Conservation (phyloP, 2,329 filamentous ascomycete species). For the Xylaria arbuscula region DNA sequence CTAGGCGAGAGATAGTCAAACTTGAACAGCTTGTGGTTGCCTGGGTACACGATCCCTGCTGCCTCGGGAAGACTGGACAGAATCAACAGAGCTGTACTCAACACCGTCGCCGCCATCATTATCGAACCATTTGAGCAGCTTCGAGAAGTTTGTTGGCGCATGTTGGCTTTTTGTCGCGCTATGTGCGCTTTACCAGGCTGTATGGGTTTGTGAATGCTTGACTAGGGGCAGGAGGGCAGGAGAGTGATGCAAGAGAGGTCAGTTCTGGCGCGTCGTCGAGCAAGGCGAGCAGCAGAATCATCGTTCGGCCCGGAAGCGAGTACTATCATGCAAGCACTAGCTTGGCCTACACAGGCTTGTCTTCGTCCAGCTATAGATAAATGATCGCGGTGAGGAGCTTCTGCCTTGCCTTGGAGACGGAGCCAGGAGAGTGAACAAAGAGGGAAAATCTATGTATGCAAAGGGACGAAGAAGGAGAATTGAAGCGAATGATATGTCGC, state of each 20-base stretch:
- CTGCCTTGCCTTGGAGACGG: background rate
- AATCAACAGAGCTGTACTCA: conserved; percentile 38
- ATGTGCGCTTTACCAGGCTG: background rate
- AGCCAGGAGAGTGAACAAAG: background rate
- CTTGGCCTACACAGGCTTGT: background rate
- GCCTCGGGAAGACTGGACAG: conserved; percentile 34
- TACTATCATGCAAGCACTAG: background rate
- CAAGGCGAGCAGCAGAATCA: conserved; percentile 24
- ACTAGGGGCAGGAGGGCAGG: background rate
- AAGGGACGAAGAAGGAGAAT: background rate
- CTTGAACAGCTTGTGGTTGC: conserved; percentile 46
- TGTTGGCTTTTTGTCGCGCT: conserved; percentile 32
- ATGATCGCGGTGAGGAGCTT: background rate
- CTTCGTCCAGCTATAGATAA: background rate
- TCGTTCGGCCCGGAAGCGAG: conserved; percentile 25
- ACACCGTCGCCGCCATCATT: conserved; percentile 11
- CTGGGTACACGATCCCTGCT: conserved; percentile 47
- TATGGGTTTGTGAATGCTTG: background rate
- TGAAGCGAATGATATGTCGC: conserved; percentile 5
- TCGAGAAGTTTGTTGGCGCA: conserved; percentile 28
- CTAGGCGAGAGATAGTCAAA: conserved; percentile 48
- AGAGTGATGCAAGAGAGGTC: conserved; percentile 13
- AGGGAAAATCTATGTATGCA: conserved; percentile 4
- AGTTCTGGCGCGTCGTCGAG: conserved; percentile 15
- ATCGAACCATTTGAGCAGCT: conserved; percentile 11